Evolutionary conservation across 306 rosid genomes (phyloP).

Genomic region (barrel medic (Medicago truncatula)): MtrunA17r5.0-ANR NC_053042.1:53949501-53950000

Average conservation of each 20-base stretch:
- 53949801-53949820: conserved; percentile 1
- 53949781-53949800: not conserved
- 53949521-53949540: no score
- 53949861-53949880: not conserved
- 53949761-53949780: not conserved
- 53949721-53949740: no score
- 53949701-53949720: no score
- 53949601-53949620: no score
- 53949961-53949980: conserved; percentile 10
- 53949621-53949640: no score
- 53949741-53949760: not conserved
- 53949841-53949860: not conserved
- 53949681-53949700: no score
- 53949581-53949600: not conserved
- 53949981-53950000: conserved; percentile 19
- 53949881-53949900: conserved; percentile 28
- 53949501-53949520: no score
- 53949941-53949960: not conserved
- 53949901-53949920: conserved; percentile 36
- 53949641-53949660: no score
- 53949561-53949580: not conserved
- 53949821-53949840: not conserved
- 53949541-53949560: no score
- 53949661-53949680: no score
- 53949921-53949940: conserved; percentile 65